Evolutionary conservation across 495 filamentous ascomycete genomes (phyloP).

Genomic region (Neurospora sp.): DNA sequence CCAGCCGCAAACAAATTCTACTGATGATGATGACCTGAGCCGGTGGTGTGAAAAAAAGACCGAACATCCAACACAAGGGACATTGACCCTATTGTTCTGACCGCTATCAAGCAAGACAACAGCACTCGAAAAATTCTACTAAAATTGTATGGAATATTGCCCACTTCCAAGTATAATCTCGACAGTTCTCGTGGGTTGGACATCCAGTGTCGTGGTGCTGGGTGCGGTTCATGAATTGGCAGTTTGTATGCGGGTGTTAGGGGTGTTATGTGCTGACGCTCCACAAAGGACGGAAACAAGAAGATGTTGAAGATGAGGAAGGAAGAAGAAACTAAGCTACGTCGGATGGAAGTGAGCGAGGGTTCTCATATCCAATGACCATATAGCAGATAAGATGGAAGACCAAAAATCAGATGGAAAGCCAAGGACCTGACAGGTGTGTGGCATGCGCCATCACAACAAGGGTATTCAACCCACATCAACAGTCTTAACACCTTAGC

Average conservation of each 20-base stretch:
- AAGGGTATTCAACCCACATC: no score
- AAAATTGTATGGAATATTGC: not conserved
- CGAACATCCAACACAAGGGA: not conserved
- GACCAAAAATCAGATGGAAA: no score
- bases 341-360: no score
- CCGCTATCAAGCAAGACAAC: not conserved
- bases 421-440: no score
- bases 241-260: not conserved
- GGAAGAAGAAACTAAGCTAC: no score
- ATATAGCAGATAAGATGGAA: no score
- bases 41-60: not conserved
- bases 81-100: not conserved
- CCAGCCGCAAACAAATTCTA: not conserved
- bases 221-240: not conserved
- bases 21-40: not conserved
- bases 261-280: no score
- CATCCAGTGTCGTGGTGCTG: not conserved
- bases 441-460: no score
- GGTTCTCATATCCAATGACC: no score
- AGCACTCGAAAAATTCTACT: not conserved
- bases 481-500: no score
- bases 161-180: not conserved
- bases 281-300: no score
- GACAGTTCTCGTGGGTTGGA: not conserved
- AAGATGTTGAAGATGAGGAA: no score